A percentile compares a stretch with the other conserved stretches of the same genome.
Evolutionary conservation across 2,329 filamentous ascomycete species (phyloP).

Genomic region (Fusarium tjaetaba): DNA sequence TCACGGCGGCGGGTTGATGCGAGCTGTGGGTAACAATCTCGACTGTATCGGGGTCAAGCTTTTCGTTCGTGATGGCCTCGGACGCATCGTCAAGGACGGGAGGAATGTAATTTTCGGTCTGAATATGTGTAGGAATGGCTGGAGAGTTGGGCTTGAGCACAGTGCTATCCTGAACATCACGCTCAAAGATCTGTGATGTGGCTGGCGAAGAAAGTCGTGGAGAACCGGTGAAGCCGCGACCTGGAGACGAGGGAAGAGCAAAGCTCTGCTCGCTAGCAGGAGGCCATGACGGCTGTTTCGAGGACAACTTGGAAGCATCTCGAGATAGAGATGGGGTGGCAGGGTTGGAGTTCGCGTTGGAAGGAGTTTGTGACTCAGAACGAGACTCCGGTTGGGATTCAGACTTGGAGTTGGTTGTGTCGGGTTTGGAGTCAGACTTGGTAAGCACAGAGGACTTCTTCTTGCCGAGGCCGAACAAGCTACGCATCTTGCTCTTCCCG

Average conservation of each 20-base stretch:
- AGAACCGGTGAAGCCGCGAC: conserved; percentile 73
- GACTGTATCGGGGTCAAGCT: conserved; percentile 86
- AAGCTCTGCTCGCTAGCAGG: conserved; percentile 55
- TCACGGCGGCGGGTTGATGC: conserved; percentile 80
- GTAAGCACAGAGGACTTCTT: conserved; percentile 57
- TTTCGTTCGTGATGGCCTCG: conserved; percentile 87
- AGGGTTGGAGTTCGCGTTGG: conserved; percentile 49
- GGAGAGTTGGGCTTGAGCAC: conserved; percentile 76
- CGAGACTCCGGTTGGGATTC: conserved; percentile 27
- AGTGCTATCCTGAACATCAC: conserved; percentile 86
- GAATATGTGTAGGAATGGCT: conserved; percentile 92
- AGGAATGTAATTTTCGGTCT: conserved; percentile 94
- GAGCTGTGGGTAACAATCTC: conserved; percentile 90
- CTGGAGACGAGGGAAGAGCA: conserved; percentile 70
- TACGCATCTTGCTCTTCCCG: conserved; percentile 61
- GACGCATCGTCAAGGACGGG: conserved; percentile 91
- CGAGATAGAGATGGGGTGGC: conserved; percentile 48
- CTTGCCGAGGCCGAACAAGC: conserved; percentile 69
- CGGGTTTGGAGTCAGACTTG: conserved; percentile 25
- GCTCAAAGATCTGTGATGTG: conserved; percentile 86
- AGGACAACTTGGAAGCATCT: conserved; percentile 51
- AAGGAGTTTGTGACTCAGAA: conserved; percentile 43
- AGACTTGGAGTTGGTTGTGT: conserved; percentile 21
- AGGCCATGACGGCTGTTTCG: conserved; percentile 54
- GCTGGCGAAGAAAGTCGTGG: conserved; percentile 83